These are phyloP conservation scores for Hawksworthiomyces lignivorus DNA, from an alignment of 2,329 filamentous ascomycete genomes.

Conservation along the genomic window DNA sequence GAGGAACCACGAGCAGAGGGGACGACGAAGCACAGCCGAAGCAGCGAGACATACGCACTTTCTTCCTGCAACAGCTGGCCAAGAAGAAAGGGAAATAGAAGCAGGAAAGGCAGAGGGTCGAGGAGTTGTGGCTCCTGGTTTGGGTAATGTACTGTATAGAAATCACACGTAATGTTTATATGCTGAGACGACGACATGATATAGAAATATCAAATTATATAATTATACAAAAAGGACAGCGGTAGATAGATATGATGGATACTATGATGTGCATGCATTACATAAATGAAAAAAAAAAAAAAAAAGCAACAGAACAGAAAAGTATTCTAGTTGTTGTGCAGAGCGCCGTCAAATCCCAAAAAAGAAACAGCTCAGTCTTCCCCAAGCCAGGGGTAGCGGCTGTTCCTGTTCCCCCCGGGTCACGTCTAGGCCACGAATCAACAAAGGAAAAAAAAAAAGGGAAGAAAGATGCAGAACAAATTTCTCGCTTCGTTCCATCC, in stretches of 20 bases:
- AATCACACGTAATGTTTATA: too few relatives aligned
- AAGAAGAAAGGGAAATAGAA: neutral
- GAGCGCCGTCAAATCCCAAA: too few relatives aligned
- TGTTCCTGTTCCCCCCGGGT: neutral
- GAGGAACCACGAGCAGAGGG: neutral
- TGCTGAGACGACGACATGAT: too few relatives aligned
- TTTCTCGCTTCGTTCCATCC: too few relatives aligned
- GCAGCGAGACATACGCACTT: slow-evolving; percentile 15
- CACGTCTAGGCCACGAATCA: neutral
- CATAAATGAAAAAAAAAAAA: neutral
- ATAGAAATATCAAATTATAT: too few relatives aligned
- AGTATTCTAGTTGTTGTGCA: neutral
- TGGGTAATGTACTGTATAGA: too few relatives aligned
- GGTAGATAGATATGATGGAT: neutral
- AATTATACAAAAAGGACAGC: too few relatives aligned
- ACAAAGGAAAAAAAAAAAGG: neutral
- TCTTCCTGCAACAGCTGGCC: slow-evolving; percentile 11
- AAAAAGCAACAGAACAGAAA: neutral
- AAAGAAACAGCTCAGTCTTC: too few relatives aligned
- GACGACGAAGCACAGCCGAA: neutral
- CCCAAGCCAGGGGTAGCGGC: too few relatives aligned
- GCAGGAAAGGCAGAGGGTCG: too few relatives aligned
- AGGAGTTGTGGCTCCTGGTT: too few relatives aligned
- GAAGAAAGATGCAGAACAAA: neutral
- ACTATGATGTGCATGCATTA: neutral